These are phyloP conservation scores for Chara braunii DNA, from an alignment of 139 green algal species.

Conservation along the genomic window DNA sequence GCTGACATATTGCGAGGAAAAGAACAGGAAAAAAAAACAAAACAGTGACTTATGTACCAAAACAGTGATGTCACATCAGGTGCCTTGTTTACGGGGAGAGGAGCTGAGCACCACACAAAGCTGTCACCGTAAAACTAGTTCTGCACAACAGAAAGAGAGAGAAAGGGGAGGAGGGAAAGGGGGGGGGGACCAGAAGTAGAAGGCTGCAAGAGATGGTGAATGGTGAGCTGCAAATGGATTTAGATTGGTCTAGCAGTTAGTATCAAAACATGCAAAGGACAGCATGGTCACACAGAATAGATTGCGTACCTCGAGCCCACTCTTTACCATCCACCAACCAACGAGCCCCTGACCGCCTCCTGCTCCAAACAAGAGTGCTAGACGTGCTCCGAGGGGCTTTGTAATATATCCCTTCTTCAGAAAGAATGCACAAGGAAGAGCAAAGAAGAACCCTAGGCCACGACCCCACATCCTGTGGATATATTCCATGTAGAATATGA, in stretches of 20 bases:
- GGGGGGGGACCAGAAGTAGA: too few relatives aligned
- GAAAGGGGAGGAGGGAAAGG: not conserved
- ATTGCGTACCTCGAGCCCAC: slow-evolving; percentile 40
- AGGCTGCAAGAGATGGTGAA: not conserved
- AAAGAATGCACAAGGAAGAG: slow-evolving; percentile 58
- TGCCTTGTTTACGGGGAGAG: too few relatives aligned
- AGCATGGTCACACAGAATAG: too few relatives aligned
- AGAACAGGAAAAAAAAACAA: too few relatives aligned
- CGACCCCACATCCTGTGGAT: slow-evolving; percentile 87
- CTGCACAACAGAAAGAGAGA: not conserved
- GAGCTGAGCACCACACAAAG: too few relatives aligned
- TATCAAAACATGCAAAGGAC: too few relatives aligned
- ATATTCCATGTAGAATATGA: slow-evolving; percentile 99
- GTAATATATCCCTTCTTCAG: slow-evolving; percentile 59
- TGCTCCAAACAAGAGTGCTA: slow-evolving; percentile 80
- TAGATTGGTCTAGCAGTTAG: too few relatives aligned
- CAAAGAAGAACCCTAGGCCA: slow-evolving; percentile 71
- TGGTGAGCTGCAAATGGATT: not conserved
- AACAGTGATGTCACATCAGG: too few relatives aligned
- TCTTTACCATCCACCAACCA: slow-evolving; percentile 98
- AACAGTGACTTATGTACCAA: too few relatives aligned
- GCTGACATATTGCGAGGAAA: too few relatives aligned
- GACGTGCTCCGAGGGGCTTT: slow-evolving; percentile 55
- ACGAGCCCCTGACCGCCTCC: slow-evolving; percentile 88
- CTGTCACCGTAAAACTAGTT: too few relatives aligned